These are phyloP conservation scores for Parasitella parasitica DNA, from an alignment of 371 early-diverging fungal genomes.

Conservation along the genomic window DNA sequence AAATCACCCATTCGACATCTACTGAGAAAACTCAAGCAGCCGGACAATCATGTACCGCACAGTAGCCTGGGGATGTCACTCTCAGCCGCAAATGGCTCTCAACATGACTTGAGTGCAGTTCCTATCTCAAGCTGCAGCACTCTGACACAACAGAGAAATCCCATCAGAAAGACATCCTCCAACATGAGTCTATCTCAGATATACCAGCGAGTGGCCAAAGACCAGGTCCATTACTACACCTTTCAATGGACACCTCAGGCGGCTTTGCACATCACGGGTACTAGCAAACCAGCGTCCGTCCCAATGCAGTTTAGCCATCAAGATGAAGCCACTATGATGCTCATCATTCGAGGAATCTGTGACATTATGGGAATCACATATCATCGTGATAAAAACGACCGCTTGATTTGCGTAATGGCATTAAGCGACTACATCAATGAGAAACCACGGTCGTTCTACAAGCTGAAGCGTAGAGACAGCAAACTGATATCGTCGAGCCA, in stretches of 20 bases:
- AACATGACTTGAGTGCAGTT: neutral
- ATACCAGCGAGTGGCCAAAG: conserved; percentile 39
- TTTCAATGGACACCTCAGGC: conserved; percentile 31
- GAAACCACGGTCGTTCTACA: conserved; percentile 17
- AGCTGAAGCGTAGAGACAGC: conserved; percentile 20
- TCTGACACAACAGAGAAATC: neutral
- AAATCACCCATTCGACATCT: conserved; percentile 36
- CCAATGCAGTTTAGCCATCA: conserved; percentile 20
- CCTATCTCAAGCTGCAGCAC: neutral
- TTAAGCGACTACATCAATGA: conserved; percentile 34
- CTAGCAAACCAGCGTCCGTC: conserved; percentile 18
- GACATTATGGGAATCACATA: conserved; percentile 47
- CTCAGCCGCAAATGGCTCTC: neutral
- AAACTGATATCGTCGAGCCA: conserved; percentile 16
- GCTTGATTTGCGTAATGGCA: conserved; percentile 38
- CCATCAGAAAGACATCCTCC: conserved; percentile 30
- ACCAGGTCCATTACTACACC: conserved; percentile 41
- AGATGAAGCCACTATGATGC: conserved; percentile 40
- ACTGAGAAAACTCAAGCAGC: conserved; percentile 34
- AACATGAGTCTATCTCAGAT: conserved; percentile 35
- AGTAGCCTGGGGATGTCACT: neutral
- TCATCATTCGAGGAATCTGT: conserved; percentile 36
- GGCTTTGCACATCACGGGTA: conserved; percentile 3
- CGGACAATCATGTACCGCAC: neutral
- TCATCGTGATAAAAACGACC: conserved; percentile 29